Evolutionary conservation across 805 yeast species (phyloP).

Genomic region (Tetrapisispora taiwanensis): DNA sequence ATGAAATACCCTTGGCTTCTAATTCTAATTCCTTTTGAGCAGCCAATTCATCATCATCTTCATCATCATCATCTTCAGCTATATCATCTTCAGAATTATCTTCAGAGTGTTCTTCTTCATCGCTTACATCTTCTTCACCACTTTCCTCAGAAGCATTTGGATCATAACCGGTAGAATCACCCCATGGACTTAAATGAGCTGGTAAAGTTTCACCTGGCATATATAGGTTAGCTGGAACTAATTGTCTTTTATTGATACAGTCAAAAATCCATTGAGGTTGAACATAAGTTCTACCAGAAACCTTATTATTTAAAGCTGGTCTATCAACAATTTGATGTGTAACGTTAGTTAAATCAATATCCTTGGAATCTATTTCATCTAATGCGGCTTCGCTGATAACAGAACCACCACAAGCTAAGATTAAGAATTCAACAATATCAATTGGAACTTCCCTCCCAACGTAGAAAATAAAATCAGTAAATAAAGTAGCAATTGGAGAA

Average conservation of each 20-base stretch:
- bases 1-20: conserved; percentile 82
- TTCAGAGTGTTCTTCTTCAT: conserved; percentile 42
- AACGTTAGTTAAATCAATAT: conserved; percentile 52
- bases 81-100: conserved; percentile 37
- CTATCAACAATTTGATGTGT: conserved; percentile 95
- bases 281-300: conserved; percentile 84
- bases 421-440: conserved; percentile 80
- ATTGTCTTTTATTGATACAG: conserved; percentile 64
- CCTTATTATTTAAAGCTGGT: conserved; percentile 66
- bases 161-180: conserved; percentile 84
- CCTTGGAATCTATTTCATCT: conserved; percentile 50
- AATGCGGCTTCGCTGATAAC: conserved; percentile 78
- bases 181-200: conserved; percentile 98
- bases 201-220: conserved; percentile 94
- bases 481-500: conserved; percentile 54
- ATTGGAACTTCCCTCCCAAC: conserved; percentile 94
- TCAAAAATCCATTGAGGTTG: conserved; percentile 99
- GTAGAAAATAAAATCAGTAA: conserved; percentile 67
- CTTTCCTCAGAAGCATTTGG: conserved; percentile 50
- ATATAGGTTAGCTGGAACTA: conserved; percentile 70
- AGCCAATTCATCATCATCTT: conserved; percentile 45
- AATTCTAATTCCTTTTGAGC: conserved; percentile 78
- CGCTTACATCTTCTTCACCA: conserved; percentile 36
- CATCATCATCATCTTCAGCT: conserved; percentile 37
- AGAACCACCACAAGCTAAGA: conserved; percentile 78